Evolutionary conservation across 1,139 yeast species (phyloP).

Genomic region (Candida sanyaensis): DNA sequence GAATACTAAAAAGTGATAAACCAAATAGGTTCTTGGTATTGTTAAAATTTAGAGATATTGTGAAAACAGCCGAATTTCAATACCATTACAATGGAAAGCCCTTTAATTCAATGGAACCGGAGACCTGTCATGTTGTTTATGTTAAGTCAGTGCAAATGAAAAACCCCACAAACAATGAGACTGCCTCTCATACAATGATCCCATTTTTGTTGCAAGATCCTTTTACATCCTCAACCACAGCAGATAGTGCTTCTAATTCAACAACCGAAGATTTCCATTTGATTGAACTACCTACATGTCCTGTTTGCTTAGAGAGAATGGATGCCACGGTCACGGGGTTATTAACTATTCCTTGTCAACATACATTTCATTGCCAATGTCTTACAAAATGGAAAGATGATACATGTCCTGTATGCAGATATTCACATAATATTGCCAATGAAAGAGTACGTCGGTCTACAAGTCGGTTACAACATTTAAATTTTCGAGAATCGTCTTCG

Average conservation of each 20-base stretch:
- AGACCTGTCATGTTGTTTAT: constrained; percentile 75
- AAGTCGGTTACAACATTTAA: constrained; percentile 35
- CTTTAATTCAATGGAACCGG: constrained; percentile 89
- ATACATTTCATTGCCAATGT: constrained; percentile 91
- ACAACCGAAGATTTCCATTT: constrained; percentile 15
- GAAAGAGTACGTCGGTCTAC: constrained; percentile 36
- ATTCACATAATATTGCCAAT: constrained; percentile 53
- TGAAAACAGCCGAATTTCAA: constrained; percentile 63
- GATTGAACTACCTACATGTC: constrained; percentile 86
- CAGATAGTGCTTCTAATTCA: background rate
- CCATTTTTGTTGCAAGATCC: constrained; percentile 80
- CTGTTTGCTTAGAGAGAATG: constrained; percentile 90
- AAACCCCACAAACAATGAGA: constrained; percentile 14
- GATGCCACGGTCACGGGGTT: constrained; percentile 82
- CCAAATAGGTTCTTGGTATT: constrained; percentile 77
- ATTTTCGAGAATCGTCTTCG: constrained; percentile 12
- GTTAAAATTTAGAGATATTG: constrained; percentile 64
- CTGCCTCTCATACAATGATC: constrained; percentile 34
- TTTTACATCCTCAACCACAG: constrained; percentile 42
- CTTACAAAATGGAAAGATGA: constrained; percentile 89
- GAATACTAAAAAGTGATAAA: constrained; percentile 67
- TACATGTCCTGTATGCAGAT: constrained; percentile 89
- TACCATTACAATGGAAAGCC: constrained; percentile 68
- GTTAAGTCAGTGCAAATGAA: constrained; percentile 56
- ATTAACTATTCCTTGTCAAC: constrained; percentile 88